These are phyloP conservation scores for Cytospora piceae DNA, from an alignment of 2,329 filamentous ascomycete species.

Conservation along the genomic window DNA sequence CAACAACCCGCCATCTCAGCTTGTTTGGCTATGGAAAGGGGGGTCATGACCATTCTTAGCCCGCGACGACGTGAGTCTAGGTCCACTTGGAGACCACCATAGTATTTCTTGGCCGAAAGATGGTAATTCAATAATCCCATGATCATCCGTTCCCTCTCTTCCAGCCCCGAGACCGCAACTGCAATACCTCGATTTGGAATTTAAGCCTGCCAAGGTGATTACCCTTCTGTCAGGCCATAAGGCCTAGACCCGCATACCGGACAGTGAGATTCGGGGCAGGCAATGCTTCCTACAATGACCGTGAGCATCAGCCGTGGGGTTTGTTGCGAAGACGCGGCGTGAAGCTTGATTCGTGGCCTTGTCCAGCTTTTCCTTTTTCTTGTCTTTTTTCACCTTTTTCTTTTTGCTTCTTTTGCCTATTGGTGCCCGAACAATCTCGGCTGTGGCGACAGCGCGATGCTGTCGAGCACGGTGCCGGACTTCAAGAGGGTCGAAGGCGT, in stretches of 20 bases:
- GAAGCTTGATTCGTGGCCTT: slow-evolving; percentile 1
- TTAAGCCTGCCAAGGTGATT: neutral
- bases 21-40: neutral
- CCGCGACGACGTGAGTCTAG: neutral
- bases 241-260: slow-evolving; percentile 1
- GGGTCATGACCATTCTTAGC: slow-evolving; percentile 20
- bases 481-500: neutral
- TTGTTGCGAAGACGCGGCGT: neutral
- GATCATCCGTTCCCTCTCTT: slow-evolving; percentile 3
- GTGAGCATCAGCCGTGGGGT: neutral
- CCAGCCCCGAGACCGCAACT: slow-evolving; percentile 11
- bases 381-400: neutral
- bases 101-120: slow-evolving; percentile 19
- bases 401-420: neutral
- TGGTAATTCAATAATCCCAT: slow-evolving; percentile 23
- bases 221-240: neutral
- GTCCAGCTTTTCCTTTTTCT: neutral
- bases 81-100: slow-evolving; percentile 7
- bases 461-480: slow-evolving; percentile 8
- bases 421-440: neutral
- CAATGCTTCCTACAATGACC: neutral
- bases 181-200: neutral
- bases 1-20: slow-evolving; percentile 3
- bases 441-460: slow-evolving; percentile 12
- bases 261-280: slow-evolving; percentile 11